Percentiles rank a stretch among this genome's conserved stretches.
These are phyloP conservation scores for Neurospora africana DNA, from an alignment of 495 filamentous ascomycete species.

Conservation along the genomic window DNA sequence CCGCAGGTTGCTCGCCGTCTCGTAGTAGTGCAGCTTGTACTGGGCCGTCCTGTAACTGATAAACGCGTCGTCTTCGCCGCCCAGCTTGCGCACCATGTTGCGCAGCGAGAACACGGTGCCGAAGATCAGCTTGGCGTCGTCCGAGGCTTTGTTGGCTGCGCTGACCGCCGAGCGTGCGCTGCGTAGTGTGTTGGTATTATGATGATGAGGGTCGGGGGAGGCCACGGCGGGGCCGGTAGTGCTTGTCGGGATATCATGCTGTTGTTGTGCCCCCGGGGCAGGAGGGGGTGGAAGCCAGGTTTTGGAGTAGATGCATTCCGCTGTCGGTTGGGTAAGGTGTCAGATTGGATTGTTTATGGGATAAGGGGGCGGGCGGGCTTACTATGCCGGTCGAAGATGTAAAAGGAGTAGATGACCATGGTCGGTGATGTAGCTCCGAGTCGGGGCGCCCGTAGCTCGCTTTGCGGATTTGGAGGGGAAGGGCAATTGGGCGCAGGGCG, in stretches of 20 bases:
- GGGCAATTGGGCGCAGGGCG: not conserved
- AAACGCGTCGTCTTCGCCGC: conserved; percentile 85
- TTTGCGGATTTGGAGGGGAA: not conserved
- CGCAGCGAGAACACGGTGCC: conserved; percentile 90
- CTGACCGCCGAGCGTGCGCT: conserved; percentile 20
- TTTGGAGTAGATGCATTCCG: conserved; percentile 95
- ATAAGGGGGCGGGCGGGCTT: conserved; percentile 17
- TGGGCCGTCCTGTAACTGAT: conserved; percentile 80
- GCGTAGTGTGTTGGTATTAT: conserved; percentile 12
- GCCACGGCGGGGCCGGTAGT: not conserved
- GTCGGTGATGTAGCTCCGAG: not conserved
- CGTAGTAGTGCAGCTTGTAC: conserved; percentile 98
- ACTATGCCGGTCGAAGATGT: conserved; percentile 99
- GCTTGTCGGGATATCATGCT: not conserved
- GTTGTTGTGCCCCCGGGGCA: conserved; percentile 7
- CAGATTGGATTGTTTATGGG: not conserved
- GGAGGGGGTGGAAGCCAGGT: conserved; percentile 30
- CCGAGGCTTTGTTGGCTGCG: conserved; percentile 48
- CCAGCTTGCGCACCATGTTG: conserved; percentile 94
- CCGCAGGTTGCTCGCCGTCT: conserved; percentile 88
- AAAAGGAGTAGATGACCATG: conserved; percentile 95
- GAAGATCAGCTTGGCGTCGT: conserved; percentile 96
- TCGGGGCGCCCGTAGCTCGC: not conserved
- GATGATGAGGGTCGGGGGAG: conserved; percentile 22
- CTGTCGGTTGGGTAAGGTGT: conserved; percentile 23